A percentile compares a stretch with the other conserved stretches of the same genome.
phyloP scores from a whole-genome alignment of 345 rosid species.

The Eucalyptus cloeziana region DNA sequence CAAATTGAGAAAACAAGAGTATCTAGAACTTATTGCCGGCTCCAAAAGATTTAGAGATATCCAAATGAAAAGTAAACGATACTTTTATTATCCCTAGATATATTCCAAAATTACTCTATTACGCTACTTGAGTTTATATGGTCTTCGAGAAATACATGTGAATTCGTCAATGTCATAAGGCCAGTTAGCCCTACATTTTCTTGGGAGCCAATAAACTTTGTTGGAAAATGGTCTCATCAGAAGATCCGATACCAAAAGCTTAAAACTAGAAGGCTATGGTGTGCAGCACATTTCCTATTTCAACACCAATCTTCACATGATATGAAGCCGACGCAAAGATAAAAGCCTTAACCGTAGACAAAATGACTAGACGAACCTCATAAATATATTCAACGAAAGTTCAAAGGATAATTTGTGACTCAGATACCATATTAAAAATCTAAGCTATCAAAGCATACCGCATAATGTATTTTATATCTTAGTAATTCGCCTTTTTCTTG shows the following conservation, averaged over 20 bases:
- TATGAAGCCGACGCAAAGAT: background rate
- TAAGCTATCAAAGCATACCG: background rate
- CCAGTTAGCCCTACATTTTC: background rate
- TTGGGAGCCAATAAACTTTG: background rate
- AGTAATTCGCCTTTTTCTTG: background rate
- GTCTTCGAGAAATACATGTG: background rate
- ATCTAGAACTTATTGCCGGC: fast-evolving
- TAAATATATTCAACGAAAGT: background rate
- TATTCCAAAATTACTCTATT: background rate
- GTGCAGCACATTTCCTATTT: background rate
- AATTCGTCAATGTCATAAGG: background rate
- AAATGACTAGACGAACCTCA: background rate
- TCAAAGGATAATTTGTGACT: background rate
- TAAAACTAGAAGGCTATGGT: background rate
- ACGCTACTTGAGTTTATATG: background rate
- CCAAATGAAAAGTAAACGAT: background rate
- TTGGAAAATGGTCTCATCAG: background rate
- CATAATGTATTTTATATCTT: background rate
- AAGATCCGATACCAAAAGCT: background rate
- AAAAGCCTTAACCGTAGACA: background rate
- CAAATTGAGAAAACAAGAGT: background rate
- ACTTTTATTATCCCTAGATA: background rate
- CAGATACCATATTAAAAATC: background rate
- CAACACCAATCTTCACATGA: background rate
- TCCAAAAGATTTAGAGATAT: background rate